Conservation (phyloP, 345 rosid genomes). For the Linum tenue region DNA sequence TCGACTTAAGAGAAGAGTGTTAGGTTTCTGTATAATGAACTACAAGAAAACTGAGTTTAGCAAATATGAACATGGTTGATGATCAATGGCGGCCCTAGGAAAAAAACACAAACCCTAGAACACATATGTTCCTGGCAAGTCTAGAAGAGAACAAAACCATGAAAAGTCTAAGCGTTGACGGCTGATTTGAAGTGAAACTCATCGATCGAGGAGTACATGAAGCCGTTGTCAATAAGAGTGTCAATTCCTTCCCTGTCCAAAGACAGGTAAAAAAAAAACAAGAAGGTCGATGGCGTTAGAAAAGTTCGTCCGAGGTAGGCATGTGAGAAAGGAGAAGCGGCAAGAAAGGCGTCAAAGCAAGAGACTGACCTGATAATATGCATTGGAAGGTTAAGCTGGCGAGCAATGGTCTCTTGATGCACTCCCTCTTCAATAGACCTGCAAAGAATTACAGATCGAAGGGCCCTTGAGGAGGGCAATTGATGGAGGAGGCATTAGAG, state of each 20-base stretch:
- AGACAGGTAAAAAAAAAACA: slow-evolving; percentile 1
- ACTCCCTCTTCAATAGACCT: slow-evolving; percentile 60
- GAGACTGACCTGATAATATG: slow-evolving; percentile 51
- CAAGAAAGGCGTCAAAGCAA: neutral
- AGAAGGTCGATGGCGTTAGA: neutral
- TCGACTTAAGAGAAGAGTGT: too few relatives aligned
- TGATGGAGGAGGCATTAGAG: neutral
- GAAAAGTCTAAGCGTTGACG: slow-evolving; percentile 31
- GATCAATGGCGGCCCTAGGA: too few relatives aligned
- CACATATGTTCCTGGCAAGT: too few relatives aligned
- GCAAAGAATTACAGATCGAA: slow-evolving; percentile 8
- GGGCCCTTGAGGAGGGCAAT: neutral
- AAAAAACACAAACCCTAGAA: too few relatives aligned
- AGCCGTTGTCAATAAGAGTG: slow-evolving; percentile 48
- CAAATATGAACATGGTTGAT: too few relatives aligned
- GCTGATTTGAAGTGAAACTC: slow-evolving; percentile 65
- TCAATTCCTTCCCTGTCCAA: slow-evolving; percentile 58
- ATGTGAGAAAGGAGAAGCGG: neutral
- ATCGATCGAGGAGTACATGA: slow-evolving; percentile 52
- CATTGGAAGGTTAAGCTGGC: slow-evolving; percentile 43
- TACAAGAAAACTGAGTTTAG: too few relatives aligned
- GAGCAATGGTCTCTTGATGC: slow-evolving; percentile 44
- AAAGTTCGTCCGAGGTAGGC: neutral
- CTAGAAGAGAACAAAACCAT: neutral
- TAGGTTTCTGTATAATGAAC: too few relatives aligned